Conservation (phyloP, 1,139 yeast species). For the Saccharomyces pastorianus region DNA sequence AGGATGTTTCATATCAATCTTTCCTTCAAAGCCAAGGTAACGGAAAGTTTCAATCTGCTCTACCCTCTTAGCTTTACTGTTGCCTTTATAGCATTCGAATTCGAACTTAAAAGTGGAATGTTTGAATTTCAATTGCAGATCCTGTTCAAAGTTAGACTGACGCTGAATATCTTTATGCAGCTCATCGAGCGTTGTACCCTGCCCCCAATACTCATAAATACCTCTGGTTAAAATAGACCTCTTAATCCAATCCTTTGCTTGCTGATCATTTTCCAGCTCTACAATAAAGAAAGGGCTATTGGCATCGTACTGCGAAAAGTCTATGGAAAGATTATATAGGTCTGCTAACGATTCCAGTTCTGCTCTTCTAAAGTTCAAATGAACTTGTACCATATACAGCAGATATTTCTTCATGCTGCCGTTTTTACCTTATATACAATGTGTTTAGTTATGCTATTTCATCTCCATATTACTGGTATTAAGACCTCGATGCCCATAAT, state of each 20-base stretch:
- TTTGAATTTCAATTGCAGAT: slow-evolving; percentile 30
- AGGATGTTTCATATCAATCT: slow-evolving; percentile 69
- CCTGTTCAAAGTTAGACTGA: slow-evolving; percentile 23
- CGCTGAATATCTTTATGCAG: slow-evolving; percentile 49
- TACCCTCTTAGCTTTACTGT: slow-evolving; percentile 45
- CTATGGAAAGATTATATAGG: slow-evolving; percentile 46
- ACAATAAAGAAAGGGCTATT: slow-evolving; percentile 65
- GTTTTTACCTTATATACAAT: not conserved
- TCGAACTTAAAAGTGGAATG: slow-evolving; percentile 69
- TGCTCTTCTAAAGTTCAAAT: slow-evolving; percentile 67
- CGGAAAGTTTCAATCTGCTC: slow-evolving; percentile 62
- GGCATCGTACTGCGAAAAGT: slow-evolving; percentile 51
- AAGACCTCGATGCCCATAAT: not conserved
- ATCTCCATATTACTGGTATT: not conserved
- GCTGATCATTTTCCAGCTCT: slow-evolving; percentile 52
- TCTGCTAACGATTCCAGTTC: slow-evolving; percentile 82
- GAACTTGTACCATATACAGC: slow-evolving; percentile 76
- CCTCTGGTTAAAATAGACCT: slow-evolving; percentile 68
- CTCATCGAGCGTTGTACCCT: slow-evolving; percentile 47
- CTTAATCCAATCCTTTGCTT: slow-evolving; percentile 54
- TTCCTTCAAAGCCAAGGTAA: slow-evolving; percentile 68
- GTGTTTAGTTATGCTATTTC: not conserved
- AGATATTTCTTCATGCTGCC: slow-evolving; percentile 41
- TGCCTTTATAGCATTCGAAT: slow-evolving; percentile 66
- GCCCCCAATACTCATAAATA: slow-evolving; percentile 81